Base-by-base conservation (phyloP, 441 rosid genomes). In the Pelargonium fulgidum region DNA sequence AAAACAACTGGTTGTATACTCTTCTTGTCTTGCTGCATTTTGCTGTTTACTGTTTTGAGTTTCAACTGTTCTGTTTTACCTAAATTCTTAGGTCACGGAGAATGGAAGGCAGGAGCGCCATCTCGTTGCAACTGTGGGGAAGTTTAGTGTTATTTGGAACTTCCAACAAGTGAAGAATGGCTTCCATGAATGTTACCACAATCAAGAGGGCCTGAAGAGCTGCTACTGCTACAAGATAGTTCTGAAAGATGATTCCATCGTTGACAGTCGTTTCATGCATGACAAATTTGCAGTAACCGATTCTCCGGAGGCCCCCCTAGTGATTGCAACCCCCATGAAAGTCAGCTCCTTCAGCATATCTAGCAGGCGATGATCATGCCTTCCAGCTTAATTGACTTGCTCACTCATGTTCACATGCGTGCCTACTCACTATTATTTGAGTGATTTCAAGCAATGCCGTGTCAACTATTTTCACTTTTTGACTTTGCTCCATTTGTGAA, bases 281-380 rank as follows among this genome's bases (percentile, higher is more conserved):
- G 99, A 94, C 76, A 91, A 91, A 81, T 91, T 82, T 79, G 97
- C 97, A 13, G 90, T 86, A 70, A 84, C 81, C 1, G 96, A 91
- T 71, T 89, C 97, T 67, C 97, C 96, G 5, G 96, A 94, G 82
- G 99, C 99, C 39, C 97, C 99, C 22, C 79, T 93, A 76, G 99
- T 93, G 75, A 89, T 93, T 75, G 99, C 99, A 17, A 93, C 97
- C 8, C 89, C 90, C 41, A 72, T 88, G 85, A 91, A 91, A 86
- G 97, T 93, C 74, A 93, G 99, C 82, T 94, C 97, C 59, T 94
- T 94, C 84, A 91, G 93, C 87, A 86, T 94, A 76, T 91, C 97
- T 56, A 94, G 83, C 85, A 86, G 78, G 78, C 87, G 84, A 61
- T 84, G 83, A 82, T 65, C 2, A 3, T 5, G 48, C 6, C 17